Conservation (phyloP, 1,284 basidiomycete genomes). For the Hortiboletus rubellus region DNA sequence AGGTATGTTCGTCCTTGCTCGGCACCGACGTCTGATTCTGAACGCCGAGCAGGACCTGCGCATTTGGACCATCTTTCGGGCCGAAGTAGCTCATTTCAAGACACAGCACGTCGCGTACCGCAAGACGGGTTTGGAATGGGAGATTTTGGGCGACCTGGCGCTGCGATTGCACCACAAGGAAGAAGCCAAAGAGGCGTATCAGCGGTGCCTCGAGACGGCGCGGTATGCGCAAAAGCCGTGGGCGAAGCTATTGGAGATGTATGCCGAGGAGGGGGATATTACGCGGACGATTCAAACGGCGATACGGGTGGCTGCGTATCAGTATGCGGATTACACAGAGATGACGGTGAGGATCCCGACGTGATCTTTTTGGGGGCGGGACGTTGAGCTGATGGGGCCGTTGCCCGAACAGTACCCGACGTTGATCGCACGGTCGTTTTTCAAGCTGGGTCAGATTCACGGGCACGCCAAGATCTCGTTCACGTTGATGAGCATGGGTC, state of each 20-base stretch:
- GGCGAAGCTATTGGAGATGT: constrained; percentile 90
- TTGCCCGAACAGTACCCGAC: constrained; percentile 72
- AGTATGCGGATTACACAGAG: constrained; percentile 82
- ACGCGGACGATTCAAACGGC: constrained; percentile 89
- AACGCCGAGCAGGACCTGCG: constrained; percentile 73
- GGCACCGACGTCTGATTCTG: not conserved
- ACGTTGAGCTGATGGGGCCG: not conserved
- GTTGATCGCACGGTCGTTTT: constrained; percentile 85
- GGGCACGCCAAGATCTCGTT: constrained; percentile 95
- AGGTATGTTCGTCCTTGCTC: constrained; percentile 50
- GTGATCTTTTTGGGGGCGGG: too few relatives aligned
- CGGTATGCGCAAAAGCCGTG: constrained; percentile 92
- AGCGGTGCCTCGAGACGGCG: constrained; percentile 86
- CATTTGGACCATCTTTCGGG: constrained; percentile 99
- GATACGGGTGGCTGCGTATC: constrained; percentile 91
- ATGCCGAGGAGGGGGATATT: constrained; percentile 92
- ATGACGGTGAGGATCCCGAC: constrained; percentile 55
- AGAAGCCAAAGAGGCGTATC: constrained; percentile 96
- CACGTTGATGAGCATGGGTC: constrained; percentile 90
- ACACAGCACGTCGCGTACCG: constrained; percentile 96
- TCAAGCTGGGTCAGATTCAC: constrained; percentile 92
- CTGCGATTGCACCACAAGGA: constrained; percentile 93
- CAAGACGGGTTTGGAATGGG: constrained; percentile 98
- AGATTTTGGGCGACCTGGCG: constrained; percentile 95
- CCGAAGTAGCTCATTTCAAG: constrained; percentile 99